These are phyloP conservation scores for Chaetomium strumarium DNA, from an alignment of 2,329 filamentous ascomycete genomes.

Conservation along the genomic window DNA sequence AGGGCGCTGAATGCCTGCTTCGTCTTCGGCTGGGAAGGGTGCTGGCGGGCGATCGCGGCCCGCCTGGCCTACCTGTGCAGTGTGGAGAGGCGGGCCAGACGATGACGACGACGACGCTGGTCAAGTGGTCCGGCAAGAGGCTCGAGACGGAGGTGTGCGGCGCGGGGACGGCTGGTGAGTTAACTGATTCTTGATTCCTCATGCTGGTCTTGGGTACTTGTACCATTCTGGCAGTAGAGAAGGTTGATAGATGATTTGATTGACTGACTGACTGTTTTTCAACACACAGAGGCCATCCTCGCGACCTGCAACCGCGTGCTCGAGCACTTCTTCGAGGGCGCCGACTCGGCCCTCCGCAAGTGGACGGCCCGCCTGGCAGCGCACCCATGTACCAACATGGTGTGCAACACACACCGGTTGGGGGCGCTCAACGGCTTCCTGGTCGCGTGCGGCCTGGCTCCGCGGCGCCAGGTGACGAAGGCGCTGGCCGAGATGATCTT, in stretches of 20 bases:
- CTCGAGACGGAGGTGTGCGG: not conserved
- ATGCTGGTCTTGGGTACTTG: too few relatives aligned
- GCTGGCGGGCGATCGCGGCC: too few relatives aligned
- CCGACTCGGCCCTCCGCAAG: not conserved
- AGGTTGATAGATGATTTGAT: too few relatives aligned
- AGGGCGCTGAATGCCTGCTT: too few relatives aligned
- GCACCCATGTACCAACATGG: not conserved
- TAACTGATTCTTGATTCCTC: too few relatives aligned
- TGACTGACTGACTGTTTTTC: not conserved
- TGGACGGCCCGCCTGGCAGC: constrained; percentile 10
- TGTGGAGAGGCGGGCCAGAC: too few relatives aligned
- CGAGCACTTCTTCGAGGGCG: not conserved
- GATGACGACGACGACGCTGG: too few relatives aligned
- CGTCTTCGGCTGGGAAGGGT: too few relatives aligned
- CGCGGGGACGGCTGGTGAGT: not conserved
- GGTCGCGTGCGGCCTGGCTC: not conserved
- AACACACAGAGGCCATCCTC: constrained; percentile 1
- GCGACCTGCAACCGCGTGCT: not conserved
- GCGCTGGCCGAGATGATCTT: constrained; percentile 4
- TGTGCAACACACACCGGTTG: constrained; percentile 1
- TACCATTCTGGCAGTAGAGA: too few relatives aligned
- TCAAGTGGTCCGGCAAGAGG: too few relatives aligned
- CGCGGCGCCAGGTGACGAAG: not conserved
- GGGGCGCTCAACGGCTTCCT: not conserved
- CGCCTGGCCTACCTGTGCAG: too few relatives aligned